Evolutionary conservation across 2,329 filamentous ascomycete genomes (phyloP).

Genomic region (Xylariomycetidae sp.): DNA sequence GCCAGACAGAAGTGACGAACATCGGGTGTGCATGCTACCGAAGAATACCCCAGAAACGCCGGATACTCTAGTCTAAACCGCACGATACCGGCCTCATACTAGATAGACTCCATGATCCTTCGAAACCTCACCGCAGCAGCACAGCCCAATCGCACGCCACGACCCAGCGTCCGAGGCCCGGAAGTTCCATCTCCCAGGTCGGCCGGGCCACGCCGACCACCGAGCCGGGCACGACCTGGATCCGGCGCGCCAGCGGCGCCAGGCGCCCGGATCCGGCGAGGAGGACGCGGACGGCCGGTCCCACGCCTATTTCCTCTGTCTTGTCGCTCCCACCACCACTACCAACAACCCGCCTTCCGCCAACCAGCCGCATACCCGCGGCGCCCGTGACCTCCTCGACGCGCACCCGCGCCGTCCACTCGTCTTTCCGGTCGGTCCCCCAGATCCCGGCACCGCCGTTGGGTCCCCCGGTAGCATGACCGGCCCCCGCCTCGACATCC

Average conservation of each 20-base stretch:
- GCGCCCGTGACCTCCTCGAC: conserved; percentile 19
- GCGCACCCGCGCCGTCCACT: conserved; percentile 16
- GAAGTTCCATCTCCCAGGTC: conserved; percentile 30
- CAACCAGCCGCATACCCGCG: conserved; percentile 24
- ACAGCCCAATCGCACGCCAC: conserved; percentile 33
- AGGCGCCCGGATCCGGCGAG: conserved; percentile 24
- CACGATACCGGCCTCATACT: no score
- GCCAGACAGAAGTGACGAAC: no score
- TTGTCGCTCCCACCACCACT: neutral
- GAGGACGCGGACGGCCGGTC: conserved; percentile 12
- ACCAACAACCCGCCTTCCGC: conserved; percentile 7
- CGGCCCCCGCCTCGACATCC: conserved; percentile 30
- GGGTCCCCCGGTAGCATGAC: conserved; percentile 6
- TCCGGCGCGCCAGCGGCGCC: conserved; percentile 20
- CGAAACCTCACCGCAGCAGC: conserved; percentile 10
- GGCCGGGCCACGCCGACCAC: conserved; percentile 29
- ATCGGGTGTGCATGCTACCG: no score
- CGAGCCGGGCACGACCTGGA: conserved; percentile 19
- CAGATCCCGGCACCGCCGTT: conserved; percentile 3
- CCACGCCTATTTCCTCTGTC: neutral
- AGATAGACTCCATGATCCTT: no score
- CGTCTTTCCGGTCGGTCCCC: conserved; percentile 6
- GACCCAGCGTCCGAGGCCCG: conserved; percentile 24
- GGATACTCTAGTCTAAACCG: no score
- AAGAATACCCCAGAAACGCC: no score